Base-by-base conservation (phyloP, 2,329 filamentous ascomycete species). In the Dactylellina parvicollis region DNA sequence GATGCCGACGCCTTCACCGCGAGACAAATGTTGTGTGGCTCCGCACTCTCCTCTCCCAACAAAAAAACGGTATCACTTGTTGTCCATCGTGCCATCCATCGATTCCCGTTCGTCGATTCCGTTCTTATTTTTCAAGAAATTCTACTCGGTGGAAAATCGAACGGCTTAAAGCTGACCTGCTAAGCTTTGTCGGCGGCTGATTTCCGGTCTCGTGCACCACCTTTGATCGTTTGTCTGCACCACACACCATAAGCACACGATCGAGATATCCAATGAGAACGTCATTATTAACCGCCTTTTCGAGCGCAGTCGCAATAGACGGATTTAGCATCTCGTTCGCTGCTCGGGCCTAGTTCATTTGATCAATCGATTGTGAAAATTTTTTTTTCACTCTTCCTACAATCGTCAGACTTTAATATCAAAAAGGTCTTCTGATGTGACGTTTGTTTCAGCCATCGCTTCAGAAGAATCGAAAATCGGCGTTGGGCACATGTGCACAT, bases 1-100 rank as follows among this genome's bases (percentile, higher is more conserved):
- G 20, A 56, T 28, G 22, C 52, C 52, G 52, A 56, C 52, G 52
- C 52, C 12, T 20, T 56, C n/a, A 40, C n/a, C n/a, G 52, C 52
- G 52, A 56, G 52, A 54, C 49, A 54, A 1, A 52, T 4, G 3
- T n/a, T 32, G n/a, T 36, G 30, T 20, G 16, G 18, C 14, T 20
- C 34, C 2, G 18, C 16, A n/a, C 2, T 26, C 14, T 4, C 12
- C 2, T 10, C 22, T 30, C 52, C 52, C 52, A 56, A 56, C 52
- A 56, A 56, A 52, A 49, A 42, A 38, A 38, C 34, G 34, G 34
- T 34, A 42, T 42, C 38, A 42, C 38, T 34, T 14, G 30, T 7
- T 14, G 30, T 7, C 30, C 30, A 42, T 42, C 38, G 4, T 9
- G 8, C 38, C n/a, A 52, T 34, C n/a, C 14, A 52, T 34, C 18